These are phyloP conservation scores for Neoscytalidium dimidiatum DNA, from an alignment of 2,329 filamentous ascomycete species.

Conservation along the genomic window DNA sequence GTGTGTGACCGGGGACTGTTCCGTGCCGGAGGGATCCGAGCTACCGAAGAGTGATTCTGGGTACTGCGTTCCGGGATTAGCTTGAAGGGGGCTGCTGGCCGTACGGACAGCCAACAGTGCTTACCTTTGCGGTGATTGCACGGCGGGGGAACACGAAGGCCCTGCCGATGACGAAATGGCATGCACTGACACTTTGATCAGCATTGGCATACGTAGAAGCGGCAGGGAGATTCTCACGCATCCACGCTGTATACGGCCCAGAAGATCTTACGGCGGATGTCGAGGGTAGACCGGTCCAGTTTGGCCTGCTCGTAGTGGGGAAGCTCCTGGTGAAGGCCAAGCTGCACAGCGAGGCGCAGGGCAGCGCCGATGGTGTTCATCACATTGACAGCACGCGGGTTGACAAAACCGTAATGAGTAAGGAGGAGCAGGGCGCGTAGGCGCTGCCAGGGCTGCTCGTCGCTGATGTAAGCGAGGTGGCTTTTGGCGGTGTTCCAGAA, in stretches of 20 bases:
- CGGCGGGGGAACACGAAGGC: slow-evolving; percentile 9
- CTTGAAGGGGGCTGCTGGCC: not conserved
- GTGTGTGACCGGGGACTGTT: slow-evolving; percentile 3
- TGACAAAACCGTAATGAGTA: slow-evolving; percentile 18
- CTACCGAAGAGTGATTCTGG: slow-evolving; percentile 7
- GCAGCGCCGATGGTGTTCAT: slow-evolving; percentile 7
- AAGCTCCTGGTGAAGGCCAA: slow-evolving; percentile 10
- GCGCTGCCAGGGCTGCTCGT: slow-evolving; percentile 5
- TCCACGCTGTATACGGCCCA: slow-evolving; percentile 15
- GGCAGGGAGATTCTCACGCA: not conserved
- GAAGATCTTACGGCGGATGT: slow-evolving; percentile 14
- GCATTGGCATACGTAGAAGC: not conserved
- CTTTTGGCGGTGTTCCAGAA: slow-evolving; percentile 19
- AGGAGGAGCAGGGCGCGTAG: slow-evolving; percentile 9
- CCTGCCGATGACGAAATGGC: slow-evolving; percentile 10
- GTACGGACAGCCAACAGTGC: not conserved
- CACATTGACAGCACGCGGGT: slow-evolving; percentile 8
- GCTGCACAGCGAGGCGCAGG: not conserved
- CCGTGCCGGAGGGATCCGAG: not conserved
- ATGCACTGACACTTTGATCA: not conserved
- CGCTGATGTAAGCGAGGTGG: slow-evolving; percentile 4
- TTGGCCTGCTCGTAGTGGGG: not conserved
- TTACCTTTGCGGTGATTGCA: slow-evolving; percentile 11
- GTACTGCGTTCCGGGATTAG: not conserved
- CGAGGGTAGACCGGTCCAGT: not conserved